A percentile compares a stretch with the other conserved stretches of the same genome.
These are phyloP conservation scores for Kodamaea leandrae DNA, from an alignment of 805 yeast species.

Conservation along the genomic window DNA sequence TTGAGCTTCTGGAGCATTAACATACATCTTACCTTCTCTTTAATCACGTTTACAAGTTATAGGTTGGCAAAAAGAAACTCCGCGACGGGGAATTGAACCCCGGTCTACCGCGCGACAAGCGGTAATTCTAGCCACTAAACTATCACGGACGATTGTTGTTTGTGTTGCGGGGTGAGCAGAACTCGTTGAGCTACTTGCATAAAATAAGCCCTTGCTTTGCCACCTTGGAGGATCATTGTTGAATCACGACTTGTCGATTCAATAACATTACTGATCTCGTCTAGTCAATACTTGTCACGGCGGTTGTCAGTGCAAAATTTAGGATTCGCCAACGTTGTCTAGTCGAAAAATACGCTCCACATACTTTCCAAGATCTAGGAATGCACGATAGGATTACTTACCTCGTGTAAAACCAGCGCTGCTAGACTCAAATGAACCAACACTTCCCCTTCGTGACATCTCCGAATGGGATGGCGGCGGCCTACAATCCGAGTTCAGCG, in stretches of 20 bases:
- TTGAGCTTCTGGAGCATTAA: background rate
- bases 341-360: background rate
- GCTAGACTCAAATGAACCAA: slow-evolving; percentile 2
- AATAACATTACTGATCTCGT: no score
- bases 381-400: background rate
- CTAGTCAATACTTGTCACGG: no score
- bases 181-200: background rate
- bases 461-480: background rate
- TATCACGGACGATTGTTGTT: slow-evolving; percentile 7
- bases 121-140: slow-evolving; percentile 9
- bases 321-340: background rate
- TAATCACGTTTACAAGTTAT: no score
- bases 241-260: no score
- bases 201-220: background rate
- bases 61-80: slow-evolving; percentile 1
- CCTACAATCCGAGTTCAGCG: background rate
- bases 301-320: background rate
- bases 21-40: no score
- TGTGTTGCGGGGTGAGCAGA: no score
- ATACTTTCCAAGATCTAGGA: background rate
- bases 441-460: background rate
- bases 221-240: background rate
- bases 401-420: background rate
- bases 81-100: slow-evolving; percentile 10
- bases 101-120: slow-evolving; percentile 10